Conservation (phyloP, 2,329 filamentous ascomycete species). For the Ceratocystis colombiana region DNA sequence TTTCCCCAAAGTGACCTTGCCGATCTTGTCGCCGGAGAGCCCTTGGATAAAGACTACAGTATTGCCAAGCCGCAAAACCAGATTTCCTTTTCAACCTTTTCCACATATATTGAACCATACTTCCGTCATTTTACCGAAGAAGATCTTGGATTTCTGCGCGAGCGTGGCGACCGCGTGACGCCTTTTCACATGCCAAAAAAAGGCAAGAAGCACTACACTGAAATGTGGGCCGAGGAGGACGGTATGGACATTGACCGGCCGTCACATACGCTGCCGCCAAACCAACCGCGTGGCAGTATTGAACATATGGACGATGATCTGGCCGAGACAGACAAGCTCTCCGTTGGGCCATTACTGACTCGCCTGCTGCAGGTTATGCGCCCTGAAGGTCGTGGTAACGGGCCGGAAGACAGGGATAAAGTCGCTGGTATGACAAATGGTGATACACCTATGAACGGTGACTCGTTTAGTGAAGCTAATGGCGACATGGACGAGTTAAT, state of each 20-base stretch:
- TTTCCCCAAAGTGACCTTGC: constrained; percentile 74
- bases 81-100: constrained; percentile 86
- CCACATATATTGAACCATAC: constrained; percentile 84
- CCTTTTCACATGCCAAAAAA: constrained; percentile 81
- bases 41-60: constrained; percentile 91
- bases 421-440: constrained; percentile 39
- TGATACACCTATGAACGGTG: constrained; percentile 23
- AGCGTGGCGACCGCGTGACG: constrained; percentile 71
- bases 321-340: constrained; percentile 82
- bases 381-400: constrained; percentile 54
- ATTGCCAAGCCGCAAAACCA: constrained; percentile 88
- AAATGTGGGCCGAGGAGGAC: constrained; percentile 92
- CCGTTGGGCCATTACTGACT: constrained; percentile 73
- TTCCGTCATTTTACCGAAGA: constrained; percentile 85
- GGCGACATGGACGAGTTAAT: constrained; percentile 33
- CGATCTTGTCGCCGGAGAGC: constrained; percentile 76
- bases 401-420: constrained; percentile 43
- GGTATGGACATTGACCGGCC: constrained; percentile 64
- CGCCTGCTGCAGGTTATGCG: constrained; percentile 72
- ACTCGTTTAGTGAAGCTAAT: constrained; percentile 31
- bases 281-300: constrained; percentile 74
- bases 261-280: constrained; percentile 59
- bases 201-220: constrained; percentile 74
- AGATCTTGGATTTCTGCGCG: constrained; percentile 83
- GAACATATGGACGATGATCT: constrained; percentile 79